phyloP scores from a whole-genome alignment of 106 monocot genomes.

The Dendrobium chrysotoxum region DNA sequence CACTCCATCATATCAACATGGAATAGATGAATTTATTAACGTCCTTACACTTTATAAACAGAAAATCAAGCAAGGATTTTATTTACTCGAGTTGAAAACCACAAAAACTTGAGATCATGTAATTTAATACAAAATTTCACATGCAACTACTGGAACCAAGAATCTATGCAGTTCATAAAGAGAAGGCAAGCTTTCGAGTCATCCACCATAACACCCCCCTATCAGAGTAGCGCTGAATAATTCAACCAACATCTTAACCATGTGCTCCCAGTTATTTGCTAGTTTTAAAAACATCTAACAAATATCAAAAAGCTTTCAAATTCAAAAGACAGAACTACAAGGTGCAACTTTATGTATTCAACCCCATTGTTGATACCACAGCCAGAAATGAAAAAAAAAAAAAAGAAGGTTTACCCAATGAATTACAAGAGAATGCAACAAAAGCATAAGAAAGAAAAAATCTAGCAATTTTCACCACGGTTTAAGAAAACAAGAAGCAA shows the following conservation, averaged over 20 bases:
- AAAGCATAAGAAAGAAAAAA: not conserved
- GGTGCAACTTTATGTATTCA: not conserved
- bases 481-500: not conserved
- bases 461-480: not conserved
- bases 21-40: not conserved
- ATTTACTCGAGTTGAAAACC: not conserved
- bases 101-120: not conserved
- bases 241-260: not conserved
- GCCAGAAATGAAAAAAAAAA: not conserved
- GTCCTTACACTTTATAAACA: not conserved
- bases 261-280: not conserved
- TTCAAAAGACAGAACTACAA: not conserved
- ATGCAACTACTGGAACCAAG: not conserved
- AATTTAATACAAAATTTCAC: not conserved
- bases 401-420: not conserved
- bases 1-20: not conserved
- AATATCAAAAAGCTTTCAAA: not conserved
- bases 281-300: not conserved
- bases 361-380: not conserved
- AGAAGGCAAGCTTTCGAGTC: not conserved
- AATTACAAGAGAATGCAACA: not conserved
- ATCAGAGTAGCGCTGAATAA: not conserved
- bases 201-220: not conserved
- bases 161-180: not conserved
- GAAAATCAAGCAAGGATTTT: not conserved